Evolutionary conservation across 192 early-diverging fungal species (phyloP).

Genomic region (Jimgerdemannia flammicorona): DNA sequence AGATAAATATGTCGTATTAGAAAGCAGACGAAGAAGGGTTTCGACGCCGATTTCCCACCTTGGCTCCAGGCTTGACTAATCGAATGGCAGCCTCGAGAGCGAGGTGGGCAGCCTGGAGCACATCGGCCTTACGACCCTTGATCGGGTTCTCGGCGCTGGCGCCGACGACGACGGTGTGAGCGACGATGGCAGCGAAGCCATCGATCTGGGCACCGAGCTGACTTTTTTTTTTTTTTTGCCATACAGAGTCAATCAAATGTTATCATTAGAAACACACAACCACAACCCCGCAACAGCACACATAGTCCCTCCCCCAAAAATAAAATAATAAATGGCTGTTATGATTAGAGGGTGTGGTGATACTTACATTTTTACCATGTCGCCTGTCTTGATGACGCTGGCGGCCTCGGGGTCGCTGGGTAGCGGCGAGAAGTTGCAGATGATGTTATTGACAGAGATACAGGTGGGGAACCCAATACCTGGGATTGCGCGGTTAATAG

Average conservation of each 20-base stretch:
- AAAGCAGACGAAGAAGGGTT: too few species aligned
- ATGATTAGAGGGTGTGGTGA: background rate
- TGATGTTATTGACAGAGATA: conserved; percentile 78
- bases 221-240: conserved; percentile 20
- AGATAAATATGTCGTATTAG: too few species aligned
- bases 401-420: conserved; percentile 60
- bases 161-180: conserved; percentile 84
- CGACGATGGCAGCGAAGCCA: conserved; percentile 79
- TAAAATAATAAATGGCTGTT: background rate
- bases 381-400: conserved; percentile 64
- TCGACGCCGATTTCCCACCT: conserved; percentile 7
- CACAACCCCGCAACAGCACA: too few species aligned
- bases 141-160: conserved; percentile 72
- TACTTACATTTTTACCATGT: conserved; percentile 88
- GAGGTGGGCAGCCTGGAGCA: conserved; percentile 80
- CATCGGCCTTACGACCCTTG: conserved; percentile 83
- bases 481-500: conserved; percentile 4
- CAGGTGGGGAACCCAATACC: conserved; percentile 87
- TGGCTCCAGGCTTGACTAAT: conserved; percentile 82
- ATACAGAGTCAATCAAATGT: background rate
- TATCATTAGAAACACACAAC: too few species aligned
- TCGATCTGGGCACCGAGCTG: conserved; percentile 91
- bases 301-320: background rate
- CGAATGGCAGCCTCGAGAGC: conserved; percentile 83
- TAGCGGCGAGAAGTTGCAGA: conserved; percentile 86